phyloP scores from a whole-genome alignment of 2,329 filamentous ascomycete genomes.

The Colletotrichum tropicicola region DNA sequence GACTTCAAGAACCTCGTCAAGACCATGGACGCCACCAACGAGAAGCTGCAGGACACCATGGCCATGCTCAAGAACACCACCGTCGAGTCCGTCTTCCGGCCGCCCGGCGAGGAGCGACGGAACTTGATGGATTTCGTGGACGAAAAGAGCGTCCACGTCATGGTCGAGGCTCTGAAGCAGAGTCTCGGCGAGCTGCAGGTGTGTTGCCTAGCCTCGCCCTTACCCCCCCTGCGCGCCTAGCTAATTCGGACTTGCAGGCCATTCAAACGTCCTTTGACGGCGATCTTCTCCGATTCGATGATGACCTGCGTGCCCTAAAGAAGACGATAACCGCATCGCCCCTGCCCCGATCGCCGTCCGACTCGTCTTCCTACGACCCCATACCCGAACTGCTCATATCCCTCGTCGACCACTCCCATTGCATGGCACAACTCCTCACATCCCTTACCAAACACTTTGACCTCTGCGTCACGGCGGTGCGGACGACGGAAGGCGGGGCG shows the following conservation, averaged over 20 bases:
- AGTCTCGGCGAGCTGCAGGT: constrained; percentile 78
- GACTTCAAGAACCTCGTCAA: constrained; percentile 71
- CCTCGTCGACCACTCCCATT: constrained; percentile 78
- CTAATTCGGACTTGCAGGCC: constrained; percentile 47
- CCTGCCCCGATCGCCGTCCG: constrained; percentile 41
- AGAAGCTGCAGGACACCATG: constrained; percentile 72
- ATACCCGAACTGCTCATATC: constrained; percentile 65
- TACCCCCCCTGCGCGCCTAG: neutral
- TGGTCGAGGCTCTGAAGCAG: constrained; percentile 73
- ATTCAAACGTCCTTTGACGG: constrained; percentile 79
- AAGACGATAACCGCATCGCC: constrained; percentile 59
- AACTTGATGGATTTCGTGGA: constrained; percentile 81
- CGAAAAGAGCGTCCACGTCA: constrained; percentile 71
- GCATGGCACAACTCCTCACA: constrained; percentile 83
- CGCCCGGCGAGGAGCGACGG: constrained; percentile 64
- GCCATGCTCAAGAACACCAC: constrained; percentile 68
- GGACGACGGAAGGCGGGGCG: constrained; percentile 85
- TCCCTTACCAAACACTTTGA: constrained; percentile 91
- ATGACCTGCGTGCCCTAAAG: constrained; percentile 73
- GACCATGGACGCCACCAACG: constrained; percentile 73
- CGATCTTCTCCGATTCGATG: constrained; percentile 79
- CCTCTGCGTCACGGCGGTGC: constrained; percentile 89
- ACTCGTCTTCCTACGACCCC: constrained; percentile 47
- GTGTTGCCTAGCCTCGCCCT: neutral
- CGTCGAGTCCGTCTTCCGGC: constrained; percentile 72